Percentiles rank a stretch among this genome's conserved stretches.
These are phyloP conservation scores for Drosera capensis DNA, from an alignment of 148 eudicot species.

Conservation along the genomic window DNA sequence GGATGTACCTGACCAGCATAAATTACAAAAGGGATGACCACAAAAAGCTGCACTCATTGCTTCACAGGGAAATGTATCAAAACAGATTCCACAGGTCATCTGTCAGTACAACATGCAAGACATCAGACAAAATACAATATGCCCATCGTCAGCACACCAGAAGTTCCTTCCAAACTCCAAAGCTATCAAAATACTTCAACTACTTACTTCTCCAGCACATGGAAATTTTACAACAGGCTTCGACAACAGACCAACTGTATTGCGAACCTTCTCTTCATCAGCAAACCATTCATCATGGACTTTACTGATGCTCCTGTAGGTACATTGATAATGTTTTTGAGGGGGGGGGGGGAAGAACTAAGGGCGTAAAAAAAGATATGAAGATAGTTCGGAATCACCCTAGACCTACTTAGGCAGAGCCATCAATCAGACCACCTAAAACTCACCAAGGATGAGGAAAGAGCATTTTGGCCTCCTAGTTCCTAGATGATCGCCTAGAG, in stretches of 20 bases:
- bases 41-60: constrained; percentile 53
- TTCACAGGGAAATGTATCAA: constrained; percentile 42
- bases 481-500: no score
- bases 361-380: no score
- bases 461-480: no score
- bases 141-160: no score
- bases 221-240: constrained; percentile 28
- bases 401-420: no score
- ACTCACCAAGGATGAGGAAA: no score
- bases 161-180: no score
- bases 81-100: constrained; percentile 82
- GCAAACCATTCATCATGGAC: constrained; percentile 94
- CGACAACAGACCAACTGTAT: constrained; percentile 53
- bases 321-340: constrained; percentile 10
- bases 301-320: constrained; percentile 66
- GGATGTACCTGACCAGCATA: constrained; percentile 71
- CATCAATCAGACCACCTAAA: no score
- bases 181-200: neutral
- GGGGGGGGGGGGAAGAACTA: no score
- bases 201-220: constrained; percentile 37
- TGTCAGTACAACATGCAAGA: constrained; percentile 9
- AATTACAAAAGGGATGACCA: constrained; percentile 68
- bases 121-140: no score
- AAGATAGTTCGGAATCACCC: no score
- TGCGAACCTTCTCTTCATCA: constrained; percentile 69